phyloP scores from a whole-genome alignment of 805 yeast species.

The Saccharomycopsis fodiens region DNA sequence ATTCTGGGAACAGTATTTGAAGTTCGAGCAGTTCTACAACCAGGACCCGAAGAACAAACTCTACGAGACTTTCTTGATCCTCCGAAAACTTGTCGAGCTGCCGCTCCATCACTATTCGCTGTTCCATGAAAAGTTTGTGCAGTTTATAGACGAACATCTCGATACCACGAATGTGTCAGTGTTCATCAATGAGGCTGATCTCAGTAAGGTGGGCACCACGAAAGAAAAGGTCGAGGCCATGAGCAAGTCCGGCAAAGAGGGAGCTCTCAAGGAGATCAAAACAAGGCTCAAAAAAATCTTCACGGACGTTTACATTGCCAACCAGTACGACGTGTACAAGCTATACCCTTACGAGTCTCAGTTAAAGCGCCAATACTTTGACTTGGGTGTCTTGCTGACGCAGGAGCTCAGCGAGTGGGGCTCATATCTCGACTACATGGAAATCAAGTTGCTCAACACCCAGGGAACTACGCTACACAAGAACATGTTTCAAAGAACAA shows the following conservation, averaged over 20 bases:
- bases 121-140: slow-evolving; percentile 35
- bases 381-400: slow-evolving; percentile 27
- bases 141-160: slow-evolving; percentile 27
- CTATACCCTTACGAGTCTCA: slow-evolving; percentile 42
- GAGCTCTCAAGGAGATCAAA: slow-evolving; percentile 26
- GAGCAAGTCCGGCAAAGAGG: slow-evolving; percentile 1
- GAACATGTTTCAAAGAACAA: slow-evolving; percentile 23
- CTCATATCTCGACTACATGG: slow-evolving; percentile 48
- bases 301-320: slow-evolving; percentile 46
- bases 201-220: slow-evolving; percentile 18
- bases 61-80: slow-evolving; percentile 26
- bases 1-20: slow-evolving; percentile 44
- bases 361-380: slow-evolving; percentile 32
- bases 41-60: slow-evolving; percentile 20
- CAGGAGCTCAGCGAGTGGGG: slow-evolving; percentile 55
- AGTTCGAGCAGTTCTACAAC: slow-evolving; percentile 34
- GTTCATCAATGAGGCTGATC: slow-evolving; percentile 21
- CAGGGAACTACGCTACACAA: slow-evolving; percentile 20
- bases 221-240: not conserved
- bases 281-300: slow-evolving; percentile 38
- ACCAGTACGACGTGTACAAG: slow-evolving; percentile 45
- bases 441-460: slow-evolving; percentile 23
- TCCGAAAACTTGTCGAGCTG: slow-evolving; percentile 44
- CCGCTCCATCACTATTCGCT: slow-evolving; percentile 48
- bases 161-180: slow-evolving; percentile 13